A percentile compares a stretch with the other conserved stretches of the same genome.
Evolutionary conservation across 768 basidiomycete genomes (phyloP).

Genomic region (Serpula lacrymans): DNA sequence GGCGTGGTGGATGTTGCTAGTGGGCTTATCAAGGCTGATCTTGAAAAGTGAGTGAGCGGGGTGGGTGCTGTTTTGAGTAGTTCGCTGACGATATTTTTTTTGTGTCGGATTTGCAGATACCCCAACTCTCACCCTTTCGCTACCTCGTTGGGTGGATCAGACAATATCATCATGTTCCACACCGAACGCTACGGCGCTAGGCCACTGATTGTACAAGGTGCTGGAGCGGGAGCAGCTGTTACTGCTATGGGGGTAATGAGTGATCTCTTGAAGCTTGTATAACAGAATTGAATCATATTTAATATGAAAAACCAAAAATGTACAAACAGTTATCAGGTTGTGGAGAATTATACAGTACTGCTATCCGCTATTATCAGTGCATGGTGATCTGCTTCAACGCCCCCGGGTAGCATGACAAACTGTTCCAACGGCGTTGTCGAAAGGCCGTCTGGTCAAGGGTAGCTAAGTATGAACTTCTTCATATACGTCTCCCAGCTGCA

Average conservation of each 20-base stretch:
- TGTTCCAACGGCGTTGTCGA: slow-evolving; percentile 9
- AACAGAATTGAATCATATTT: no score
- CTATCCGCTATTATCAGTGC: no score
- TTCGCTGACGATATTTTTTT: not conserved
- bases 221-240: slow-evolving; percentile 96
- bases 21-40: slow-evolving; percentile 76
- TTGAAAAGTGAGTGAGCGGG: slow-evolving; percentile 70
- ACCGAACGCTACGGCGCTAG: slow-evolving; percentile 86
- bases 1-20: slow-evolving; percentile 84
- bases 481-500: slow-evolving; percentile 64
- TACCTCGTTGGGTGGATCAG: slow-evolving; percentile 91
- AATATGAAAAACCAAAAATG: no score
- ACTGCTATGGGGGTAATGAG: slow-evolving; percentile 98
- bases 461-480: slow-evolving; percentile 60
- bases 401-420: not conserved
- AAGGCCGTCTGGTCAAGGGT: slow-evolving; percentile 41
- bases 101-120: slow-evolving; percentile 53
- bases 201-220: slow-evolving; percentile 91
- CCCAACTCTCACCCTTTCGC: slow-evolving; percentile 89
- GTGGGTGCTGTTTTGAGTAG: not conserved
- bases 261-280: slow-evolving; percentile 65
- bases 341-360: no score
- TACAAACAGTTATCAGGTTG: no score
- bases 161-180: slow-evolving; percentile 98
- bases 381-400: not conserved